Conservation (phyloP, 192 early-diverging fungal genomes). For the Mortierella hygrophila region DNA sequence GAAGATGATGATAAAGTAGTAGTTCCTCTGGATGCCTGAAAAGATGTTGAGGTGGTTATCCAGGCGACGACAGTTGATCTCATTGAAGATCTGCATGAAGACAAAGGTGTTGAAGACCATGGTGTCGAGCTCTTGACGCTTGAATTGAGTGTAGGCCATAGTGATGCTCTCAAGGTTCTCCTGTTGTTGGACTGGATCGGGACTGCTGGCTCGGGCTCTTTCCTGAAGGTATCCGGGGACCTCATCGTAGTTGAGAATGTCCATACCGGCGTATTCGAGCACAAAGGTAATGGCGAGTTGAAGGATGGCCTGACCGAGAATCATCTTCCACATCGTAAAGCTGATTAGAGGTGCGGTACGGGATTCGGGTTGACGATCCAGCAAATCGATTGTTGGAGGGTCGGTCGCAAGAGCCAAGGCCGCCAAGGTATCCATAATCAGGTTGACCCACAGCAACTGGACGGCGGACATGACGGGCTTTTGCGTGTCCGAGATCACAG, state of each 20-base stretch:
- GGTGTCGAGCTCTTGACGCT: conserved; percentile 68
- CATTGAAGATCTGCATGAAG: conserved; percentile 90
- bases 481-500: conserved; percentile 71
- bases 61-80: conserved; percentile 77
- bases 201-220: conserved; percentile 3
- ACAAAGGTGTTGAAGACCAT: conserved; percentile 96
- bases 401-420: conserved; percentile 98
- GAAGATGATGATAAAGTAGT: conserved; percentile 86
- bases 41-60: conserved; percentile 91
- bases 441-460: conserved; percentile 98
- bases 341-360: conserved; percentile 87
- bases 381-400: conserved; percentile 85
- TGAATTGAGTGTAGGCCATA: conserved; percentile 26
- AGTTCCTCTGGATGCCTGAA: conserved; percentile 80
- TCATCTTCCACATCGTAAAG: conserved; percentile 96
- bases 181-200: neutral
- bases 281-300: conserved; percentile 87
- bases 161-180: neutral
- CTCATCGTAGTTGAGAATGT: conserved; percentile 69
- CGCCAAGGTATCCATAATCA: conserved; percentile 99
- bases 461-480: conserved; percentile 94
- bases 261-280: conserved; percentile 72
- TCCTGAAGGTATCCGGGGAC: conserved; percentile 13
- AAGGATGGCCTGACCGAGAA: conserved; percentile 90
- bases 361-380: conserved; percentile 89